phyloP scores from a whole-genome alignment of 306 rosid species.

The Sechiopsis laciniata region DNA sequence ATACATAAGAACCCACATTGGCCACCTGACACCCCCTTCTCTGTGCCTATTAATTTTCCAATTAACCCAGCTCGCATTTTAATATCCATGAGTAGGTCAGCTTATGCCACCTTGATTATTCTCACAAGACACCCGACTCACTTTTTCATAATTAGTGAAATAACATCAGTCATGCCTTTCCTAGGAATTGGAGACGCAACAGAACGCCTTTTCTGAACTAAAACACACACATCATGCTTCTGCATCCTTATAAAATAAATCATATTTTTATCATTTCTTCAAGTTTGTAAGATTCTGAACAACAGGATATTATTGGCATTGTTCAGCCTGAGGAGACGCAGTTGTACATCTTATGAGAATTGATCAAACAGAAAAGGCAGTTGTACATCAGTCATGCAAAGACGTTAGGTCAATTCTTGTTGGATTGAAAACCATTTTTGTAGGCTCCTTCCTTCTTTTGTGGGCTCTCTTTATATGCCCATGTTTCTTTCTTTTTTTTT shows the following conservation, averaged over 20 bases:
- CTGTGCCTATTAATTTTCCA: neutral
- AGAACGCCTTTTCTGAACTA: neutral
- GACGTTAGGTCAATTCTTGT: no score
- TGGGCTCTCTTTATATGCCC: no score
- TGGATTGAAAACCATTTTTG: no score
- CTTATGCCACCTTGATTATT: no score
- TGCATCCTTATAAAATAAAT: neutral
- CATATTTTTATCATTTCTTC: no score
- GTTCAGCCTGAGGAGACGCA: neutral
- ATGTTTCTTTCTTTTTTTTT: no score
- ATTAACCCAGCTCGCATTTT: no score
- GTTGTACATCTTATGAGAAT: neutral
- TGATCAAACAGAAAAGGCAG: neutral
- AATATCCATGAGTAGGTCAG: no score
- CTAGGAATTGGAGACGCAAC: neutral
- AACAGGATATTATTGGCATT: neutral
- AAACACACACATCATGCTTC: neutral
- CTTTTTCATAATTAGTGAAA: neutral
- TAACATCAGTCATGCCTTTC: neutral
- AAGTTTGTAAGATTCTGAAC: neutral
- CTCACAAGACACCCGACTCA: neutral
- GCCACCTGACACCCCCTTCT: neutral
- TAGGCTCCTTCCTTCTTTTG: no score
- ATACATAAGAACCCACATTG: neutral
- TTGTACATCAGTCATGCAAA: no score